Evolutionary conservation across 352 stramenopile species (phyloP), one percentile per base, ranked within the genome.

Genomic region (Pythium utonaiense): DNA sequence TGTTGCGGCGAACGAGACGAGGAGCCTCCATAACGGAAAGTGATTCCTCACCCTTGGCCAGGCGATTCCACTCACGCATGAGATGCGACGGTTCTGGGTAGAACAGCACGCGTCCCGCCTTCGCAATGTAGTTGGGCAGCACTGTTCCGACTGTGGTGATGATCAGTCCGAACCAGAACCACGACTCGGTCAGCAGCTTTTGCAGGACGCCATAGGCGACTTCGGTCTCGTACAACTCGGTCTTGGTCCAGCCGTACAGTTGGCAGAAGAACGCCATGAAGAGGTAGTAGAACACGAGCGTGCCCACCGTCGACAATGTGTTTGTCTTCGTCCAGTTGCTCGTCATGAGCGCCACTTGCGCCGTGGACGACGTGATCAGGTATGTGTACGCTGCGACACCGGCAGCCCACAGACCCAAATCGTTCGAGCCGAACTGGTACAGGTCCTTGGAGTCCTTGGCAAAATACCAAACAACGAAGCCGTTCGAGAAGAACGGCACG

Each of bases 51-150:
- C 74, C 69, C 67, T 92, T 92, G n/a, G 83, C 79, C 64, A 94
- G 36, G 38, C 82, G 82, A 64, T 96, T 96, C 87, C 87, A 96
- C 66, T 96, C 87, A 19, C 87, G 85, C 87, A 96, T 96, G 54
- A 96, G 54, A 48, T 96, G 85, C 27, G 87, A 94, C 31, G 87
- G 87, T 63, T 96, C 87, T 0, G 87, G 87, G 63, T 94, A 96
- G 44, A 96, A 96, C 12, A 96, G 67, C 19, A 96, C 85, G 44
- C 85, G 82, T 25, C 83, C 83, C 16, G 87, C 83, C 64, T 94
- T 94, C 19, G 77, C 81, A 28, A 95, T 93, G 62, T 94, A 96
- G 60, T 96, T 96, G 0, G 87, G 87, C 27, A 96, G 67, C 52
- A 91, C 73, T 2, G 83, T 66, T 14, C 67, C 65, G 3, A 93